Evolutionary conservation across 73 alveolate genomes (phyloP).

Genomic region (Effrenium voratum): DNA sequence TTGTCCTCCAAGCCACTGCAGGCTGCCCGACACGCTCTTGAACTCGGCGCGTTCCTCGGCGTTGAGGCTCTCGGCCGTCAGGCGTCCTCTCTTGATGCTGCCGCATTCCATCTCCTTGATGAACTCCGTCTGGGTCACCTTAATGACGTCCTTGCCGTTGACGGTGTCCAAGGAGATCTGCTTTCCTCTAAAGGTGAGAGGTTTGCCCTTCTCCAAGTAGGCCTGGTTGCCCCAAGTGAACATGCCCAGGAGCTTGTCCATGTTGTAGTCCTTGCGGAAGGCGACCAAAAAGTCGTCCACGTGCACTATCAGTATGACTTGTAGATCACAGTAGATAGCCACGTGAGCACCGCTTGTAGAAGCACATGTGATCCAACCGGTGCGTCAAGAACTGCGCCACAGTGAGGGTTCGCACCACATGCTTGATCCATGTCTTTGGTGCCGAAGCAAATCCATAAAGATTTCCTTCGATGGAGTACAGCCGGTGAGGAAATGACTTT

Average conservation of each 20-base stretch:
- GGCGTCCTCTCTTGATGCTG: background rate
- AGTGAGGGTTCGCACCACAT: background rate
- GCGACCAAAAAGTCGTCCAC: constrained; percentile 50
- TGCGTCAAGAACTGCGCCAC: background rate
- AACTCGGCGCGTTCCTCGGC: background rate
- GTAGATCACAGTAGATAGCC: background rate
- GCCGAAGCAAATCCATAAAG: constrained; percentile 15
- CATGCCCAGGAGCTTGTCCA: background rate
- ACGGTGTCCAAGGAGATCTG: background rate
- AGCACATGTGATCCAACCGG: background rate
- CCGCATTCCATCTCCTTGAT: background rate
- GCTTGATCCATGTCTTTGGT: background rate
- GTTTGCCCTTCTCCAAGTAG: background rate
- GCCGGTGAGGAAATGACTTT: background rate
- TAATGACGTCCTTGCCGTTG: background rate
- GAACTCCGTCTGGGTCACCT: constrained; percentile 31
- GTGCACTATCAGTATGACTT: background rate
- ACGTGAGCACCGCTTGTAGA: background rate
- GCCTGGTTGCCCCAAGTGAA: constrained; percentile 17
- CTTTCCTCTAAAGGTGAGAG: background rate
- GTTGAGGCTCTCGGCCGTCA: background rate
- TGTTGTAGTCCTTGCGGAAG: constrained; percentile 23
- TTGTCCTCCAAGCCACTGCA: background rate
- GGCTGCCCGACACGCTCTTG: background rate
- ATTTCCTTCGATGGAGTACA: background rate